A percentile compares a stretch with the other conserved stretches of the same genome.
These are phyloP conservation scores for Apodospora peruviana DNA, from an alignment of 495 filamentous ascomycete genomes.

Conservation along the genomic window DNA sequence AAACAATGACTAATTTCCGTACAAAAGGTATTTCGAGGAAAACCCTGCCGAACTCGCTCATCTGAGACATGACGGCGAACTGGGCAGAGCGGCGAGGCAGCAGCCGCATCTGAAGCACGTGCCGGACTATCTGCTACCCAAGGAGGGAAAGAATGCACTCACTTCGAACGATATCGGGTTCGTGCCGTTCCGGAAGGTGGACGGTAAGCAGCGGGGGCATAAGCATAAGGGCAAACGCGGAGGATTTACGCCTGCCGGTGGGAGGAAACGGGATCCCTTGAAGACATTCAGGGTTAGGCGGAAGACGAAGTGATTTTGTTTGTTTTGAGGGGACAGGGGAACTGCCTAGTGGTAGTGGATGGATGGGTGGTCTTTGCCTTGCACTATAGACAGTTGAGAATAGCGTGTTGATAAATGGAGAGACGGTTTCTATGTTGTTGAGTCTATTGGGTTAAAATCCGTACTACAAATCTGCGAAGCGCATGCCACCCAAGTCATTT, in stretches of 20 bases:
- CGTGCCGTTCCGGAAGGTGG: constrained; percentile 67
- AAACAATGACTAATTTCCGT: not conserved
- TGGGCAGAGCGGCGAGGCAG: constrained; percentile 62
- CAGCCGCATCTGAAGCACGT: constrained; percentile 93
- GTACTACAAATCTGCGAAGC: no score
- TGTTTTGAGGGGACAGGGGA: no score
- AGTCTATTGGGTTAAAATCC: no score
- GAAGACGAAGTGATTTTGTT: constrained; percentile 1
- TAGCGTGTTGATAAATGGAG: no score
- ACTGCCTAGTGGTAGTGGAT: no score
- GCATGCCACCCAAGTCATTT: no score
- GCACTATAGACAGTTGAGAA: no score
- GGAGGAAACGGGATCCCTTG: not conserved
- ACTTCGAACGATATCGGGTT: constrained; percentile 59
- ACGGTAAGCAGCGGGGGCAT: constrained; percentile 61
- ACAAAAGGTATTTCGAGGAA: constrained; percentile 77
- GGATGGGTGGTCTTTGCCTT: no score
- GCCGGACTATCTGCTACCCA: constrained; percentile 87
- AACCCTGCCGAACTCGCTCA: constrained; percentile 85
- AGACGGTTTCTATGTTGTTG: no score
- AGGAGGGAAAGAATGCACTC: constrained; percentile 64
- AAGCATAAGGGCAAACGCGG: constrained; percentile 58
- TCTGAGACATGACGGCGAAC: constrained; percentile 84
- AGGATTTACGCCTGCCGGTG: not conserved
- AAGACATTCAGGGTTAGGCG: not conserved